Evolutionary conservation across 2,329 filamentous ascomycete species (phyloP), one percentile per base, ranked within the genome.

Genomic region (Dactylellina drechsleri): DNA sequence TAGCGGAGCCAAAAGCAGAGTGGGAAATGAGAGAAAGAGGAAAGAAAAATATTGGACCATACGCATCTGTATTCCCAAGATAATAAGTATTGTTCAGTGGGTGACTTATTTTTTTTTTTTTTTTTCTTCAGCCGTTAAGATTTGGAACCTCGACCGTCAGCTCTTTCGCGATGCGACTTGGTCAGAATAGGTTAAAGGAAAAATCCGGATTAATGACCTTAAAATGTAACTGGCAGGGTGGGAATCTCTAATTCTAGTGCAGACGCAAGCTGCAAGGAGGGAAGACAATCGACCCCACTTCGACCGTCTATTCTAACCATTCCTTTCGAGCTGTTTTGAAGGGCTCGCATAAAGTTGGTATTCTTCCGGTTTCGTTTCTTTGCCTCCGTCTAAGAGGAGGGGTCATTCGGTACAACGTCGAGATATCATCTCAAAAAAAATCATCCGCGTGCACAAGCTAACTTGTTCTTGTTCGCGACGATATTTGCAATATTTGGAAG

Each of bases 131-230:
- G 64, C 71, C 52, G 26, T 74, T 75, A 58, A 26, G 53, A 68
- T 68, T 75, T 75, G 64, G 71, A 75, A 68, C 50, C 60, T 58
- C 49, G 54, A 40, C 70, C 67, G 71, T 75, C 71, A 75, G 71
- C 71, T 60, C 26, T 75, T 50, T 62, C 52, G 70, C 70, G 70
- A 74, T 65, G 66, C 43, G 59, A 64, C 59, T 65, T 71, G 53
- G 59, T 68, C 59, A 47, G 52, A 75, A 73, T 57, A 50, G 57
- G 71, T 68, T 68, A 75, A 71, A 64, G 16, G 66, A 43, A 58
- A 36, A 58, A 20, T 53, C 31, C 36, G 66, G 58, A 71, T 65
- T 50, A 62, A 52, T 62, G 66, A 62, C 59, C 66, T 64, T 71
- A 71, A 71, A 71, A 62, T 71, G 62, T 74, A 67, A 62, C 70